Conservation (phyloP, 2,329 filamentous ascomycete species). For the Periconia macrospinosa region DNA sequence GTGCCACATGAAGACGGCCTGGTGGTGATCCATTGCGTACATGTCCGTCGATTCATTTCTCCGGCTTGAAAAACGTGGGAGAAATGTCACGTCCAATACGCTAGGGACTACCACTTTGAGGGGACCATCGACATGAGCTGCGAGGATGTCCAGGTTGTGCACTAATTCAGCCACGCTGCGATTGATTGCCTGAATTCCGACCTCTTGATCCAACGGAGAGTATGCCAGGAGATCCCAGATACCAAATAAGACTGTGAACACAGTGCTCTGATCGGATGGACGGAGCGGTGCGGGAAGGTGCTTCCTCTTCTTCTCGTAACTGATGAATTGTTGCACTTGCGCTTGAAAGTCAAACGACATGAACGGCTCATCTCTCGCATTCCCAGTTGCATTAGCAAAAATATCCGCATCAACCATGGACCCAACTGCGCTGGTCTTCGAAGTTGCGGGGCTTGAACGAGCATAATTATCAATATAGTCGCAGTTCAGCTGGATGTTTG, state of each 20-base stretch:
- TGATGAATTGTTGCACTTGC: constrained; percentile 41
- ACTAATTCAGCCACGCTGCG: constrained; percentile 38
- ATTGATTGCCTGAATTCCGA: constrained; percentile 33
- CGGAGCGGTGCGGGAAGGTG: constrained; percentile 22
- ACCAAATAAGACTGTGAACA: constrained; percentile 43
- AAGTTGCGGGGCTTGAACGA: constrained; percentile 29
- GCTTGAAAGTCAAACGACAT: constrained; percentile 38
- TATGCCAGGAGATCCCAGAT: constrained; percentile 42
- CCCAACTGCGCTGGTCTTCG: constrained; percentile 20
- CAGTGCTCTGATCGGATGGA: constrained; percentile 29
- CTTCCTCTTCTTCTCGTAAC: constrained; percentile 27
- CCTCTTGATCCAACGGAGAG: constrained; percentile 26
- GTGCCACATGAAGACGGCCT: constrained; percentile 32
- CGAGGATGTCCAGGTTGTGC: constrained; percentile 36
- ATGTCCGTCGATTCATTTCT: constrained; percentile 21
- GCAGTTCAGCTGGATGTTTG: constrained; percentile 32
- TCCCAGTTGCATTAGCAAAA: constrained; percentile 28
- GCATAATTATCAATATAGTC: constrained; percentile 43
- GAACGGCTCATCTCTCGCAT: constrained; percentile 17
- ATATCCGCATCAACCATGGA: constrained; percentile 37
- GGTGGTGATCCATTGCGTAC: constrained; percentile 38
- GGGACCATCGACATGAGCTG: constrained; percentile 22
- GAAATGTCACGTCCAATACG: constrained; percentile 39
- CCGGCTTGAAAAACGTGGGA: constrained; percentile 34
- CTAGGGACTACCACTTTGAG: constrained; percentile 35